Evolutionary conservation across 371 early-diverging fungal genomes (phyloP).

Genomic region (Massospora cicadina): DNA sequence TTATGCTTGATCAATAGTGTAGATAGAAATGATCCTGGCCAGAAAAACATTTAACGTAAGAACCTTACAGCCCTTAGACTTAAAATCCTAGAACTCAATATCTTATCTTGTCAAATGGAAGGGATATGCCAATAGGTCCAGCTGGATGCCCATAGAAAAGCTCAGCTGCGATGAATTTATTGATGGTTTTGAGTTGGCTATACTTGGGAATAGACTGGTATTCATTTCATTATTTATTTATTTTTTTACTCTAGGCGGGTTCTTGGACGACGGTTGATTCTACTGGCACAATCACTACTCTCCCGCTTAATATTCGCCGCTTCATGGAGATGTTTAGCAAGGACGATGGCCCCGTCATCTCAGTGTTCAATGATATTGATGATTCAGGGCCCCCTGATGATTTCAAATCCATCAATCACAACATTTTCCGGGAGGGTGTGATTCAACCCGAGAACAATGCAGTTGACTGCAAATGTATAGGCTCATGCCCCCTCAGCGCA

Average conservation of each 20-base stretch:
- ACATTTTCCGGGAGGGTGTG: not conserved
- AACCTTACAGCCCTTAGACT: too few relatives aligned
- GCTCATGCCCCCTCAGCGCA: slow-evolving; percentile 12
- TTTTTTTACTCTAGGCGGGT: not conserved
- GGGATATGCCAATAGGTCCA: not conserved
- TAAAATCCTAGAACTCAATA: too few relatives aligned
- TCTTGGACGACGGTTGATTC: not conserved
- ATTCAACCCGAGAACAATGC: slow-evolving; percentile 13
- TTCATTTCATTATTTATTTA: not conserved
- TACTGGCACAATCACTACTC: not conserved
- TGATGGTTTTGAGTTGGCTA: not conserved
- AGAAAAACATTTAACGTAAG: too few relatives aligned
- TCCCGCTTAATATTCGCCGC: not conserved
- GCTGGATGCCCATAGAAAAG: not conserved
- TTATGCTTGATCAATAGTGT: too few relatives aligned
- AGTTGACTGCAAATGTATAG: slow-evolving; percentile 19
- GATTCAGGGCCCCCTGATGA: slow-evolving; percentile 21
- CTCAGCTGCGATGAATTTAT: not conserved
- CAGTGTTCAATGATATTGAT: slow-evolving; percentile 32
- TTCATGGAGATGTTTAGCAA: not conserved
- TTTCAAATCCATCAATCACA: slow-evolving; percentile 27
- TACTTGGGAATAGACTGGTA: not conserved
- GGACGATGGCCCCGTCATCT: slow-evolving; percentile 17
- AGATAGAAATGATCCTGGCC: too few relatives aligned
- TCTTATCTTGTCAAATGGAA: not conserved